A percentile compares a stretch with the other conserved stretches of the same genome.
Conservation (phyloP, 2,329 filamentous ascomycete genomes). For the Epichloe brachyelytri region DNA sequence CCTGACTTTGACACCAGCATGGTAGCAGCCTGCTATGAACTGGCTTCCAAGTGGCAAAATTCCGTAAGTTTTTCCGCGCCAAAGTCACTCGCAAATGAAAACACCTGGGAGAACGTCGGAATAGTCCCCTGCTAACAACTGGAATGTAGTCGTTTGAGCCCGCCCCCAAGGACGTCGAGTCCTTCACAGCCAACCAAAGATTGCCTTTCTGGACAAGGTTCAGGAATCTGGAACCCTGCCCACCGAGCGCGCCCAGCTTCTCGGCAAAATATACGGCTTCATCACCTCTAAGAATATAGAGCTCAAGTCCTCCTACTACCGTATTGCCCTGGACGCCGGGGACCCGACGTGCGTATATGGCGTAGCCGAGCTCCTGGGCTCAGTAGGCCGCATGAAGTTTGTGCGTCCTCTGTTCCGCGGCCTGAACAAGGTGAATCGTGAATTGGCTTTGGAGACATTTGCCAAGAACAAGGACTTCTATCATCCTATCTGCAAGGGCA, state of each 20-base stretch:
- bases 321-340: slow-evolving; percentile 62
- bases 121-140: slow-evolving; percentile 13
- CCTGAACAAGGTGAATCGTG: slow-evolving; percentile 60
- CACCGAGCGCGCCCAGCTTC: slow-evolving; percentile 50
- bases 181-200: slow-evolving; percentile 75
- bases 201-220: slow-evolving; percentile 78
- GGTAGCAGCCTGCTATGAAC: slow-evolving; percentile 70
- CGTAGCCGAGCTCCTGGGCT: slow-evolving; percentile 61
- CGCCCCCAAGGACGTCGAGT: slow-evolving; percentile 51
- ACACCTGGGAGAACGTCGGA: neutral
- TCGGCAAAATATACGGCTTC: slow-evolving; percentile 67
- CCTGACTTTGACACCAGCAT: slow-evolving; percentile 82
- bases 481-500: slow-evolving; percentile 77
- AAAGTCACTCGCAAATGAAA: neutral
- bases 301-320: slow-evolving; percentile 67
- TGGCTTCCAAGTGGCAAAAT: slow-evolving; percentile 71
- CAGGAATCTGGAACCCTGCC: slow-evolving; percentile 52
- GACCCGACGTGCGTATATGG: slow-evolving; percentile 57
- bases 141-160: slow-evolving; percentile 46
- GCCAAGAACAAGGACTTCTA: slow-evolving; percentile 85
- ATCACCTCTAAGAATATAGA: slow-evolving; percentile 72
- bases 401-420: slow-evolving; percentile 73
- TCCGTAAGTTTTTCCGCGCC: slow-evolving; percentile 28
- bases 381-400: slow-evolving; percentile 93
- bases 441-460: slow-evolving; percentile 70